These are phyloP conservation scores for Naganishia liquefaciens DNA, from an alignment of 1,284 basidiomycete species.

Conservation along the genomic window DNA sequence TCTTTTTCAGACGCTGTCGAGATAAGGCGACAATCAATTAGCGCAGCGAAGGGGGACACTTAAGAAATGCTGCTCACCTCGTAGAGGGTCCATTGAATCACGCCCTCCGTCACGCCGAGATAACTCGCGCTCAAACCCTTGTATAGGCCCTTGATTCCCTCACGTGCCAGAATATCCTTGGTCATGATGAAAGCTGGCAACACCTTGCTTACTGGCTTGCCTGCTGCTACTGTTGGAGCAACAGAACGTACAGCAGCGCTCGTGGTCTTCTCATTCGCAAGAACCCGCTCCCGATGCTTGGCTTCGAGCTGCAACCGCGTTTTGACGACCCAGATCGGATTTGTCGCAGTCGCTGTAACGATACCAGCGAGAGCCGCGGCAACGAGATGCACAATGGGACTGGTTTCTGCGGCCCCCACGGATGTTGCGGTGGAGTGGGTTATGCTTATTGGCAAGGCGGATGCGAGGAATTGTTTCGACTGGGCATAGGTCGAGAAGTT, in stretches of 20 bases:
- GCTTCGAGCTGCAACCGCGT: slow-evolving; percentile 75
- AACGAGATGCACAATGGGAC: slow-evolving; percentile 77
- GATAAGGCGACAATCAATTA: slow-evolving; percentile 17
- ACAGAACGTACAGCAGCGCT: neutral
- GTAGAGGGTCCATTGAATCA: slow-evolving; percentile 97
- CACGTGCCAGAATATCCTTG: slow-evolving; percentile 70
- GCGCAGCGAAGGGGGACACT: neutral
- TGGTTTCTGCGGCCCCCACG: slow-evolving; percentile 66
- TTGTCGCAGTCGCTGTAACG: slow-evolving; percentile 84
- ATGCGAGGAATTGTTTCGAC: slow-evolving; percentile 86
- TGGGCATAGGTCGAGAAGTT: slow-evolving; percentile 99
- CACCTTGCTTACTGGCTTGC: slow-evolving; percentile 32
- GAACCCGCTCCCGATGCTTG: slow-evolving; percentile 36
- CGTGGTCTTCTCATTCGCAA: slow-evolving; percentile 8
- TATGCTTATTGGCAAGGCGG: slow-evolving; percentile 60
- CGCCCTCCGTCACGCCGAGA: slow-evolving; percentile 92
- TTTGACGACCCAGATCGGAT: slow-evolving; percentile 98
- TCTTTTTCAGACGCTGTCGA: slow-evolving; percentile 63
- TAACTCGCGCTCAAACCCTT: slow-evolving; percentile 93
- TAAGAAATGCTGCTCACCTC: slow-evolving; percentile 57
- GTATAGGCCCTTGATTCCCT: slow-evolving; percentile 88
- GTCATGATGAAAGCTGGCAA: slow-evolving; percentile 62
- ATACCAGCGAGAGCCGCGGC: slow-evolving; percentile 77
- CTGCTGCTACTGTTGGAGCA: slow-evolving; percentile 32
- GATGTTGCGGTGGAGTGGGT: slow-evolving; percentile 32